These are phyloP conservation scores for Halophytophthora batemanensis DNA, from an alignment of 352 stramenopile genomes.

Conservation along the genomic window DNA sequence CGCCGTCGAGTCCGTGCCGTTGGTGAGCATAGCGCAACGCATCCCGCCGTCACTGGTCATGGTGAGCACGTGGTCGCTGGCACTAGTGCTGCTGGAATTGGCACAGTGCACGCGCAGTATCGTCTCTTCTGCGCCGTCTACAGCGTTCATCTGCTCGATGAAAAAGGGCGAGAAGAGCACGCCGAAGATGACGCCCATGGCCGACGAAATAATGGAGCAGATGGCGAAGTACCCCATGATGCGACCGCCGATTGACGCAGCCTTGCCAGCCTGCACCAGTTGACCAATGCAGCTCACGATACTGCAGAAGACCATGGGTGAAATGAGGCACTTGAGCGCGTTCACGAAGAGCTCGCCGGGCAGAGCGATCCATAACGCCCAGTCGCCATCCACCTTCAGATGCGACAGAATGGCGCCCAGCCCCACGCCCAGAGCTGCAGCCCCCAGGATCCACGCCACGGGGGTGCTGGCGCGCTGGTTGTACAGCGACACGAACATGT, in stretches of 20 bases:
- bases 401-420: constrained; percentile 42
- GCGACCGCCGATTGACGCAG: constrained; percentile 42
- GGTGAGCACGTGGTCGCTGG: constrained; percentile 43
- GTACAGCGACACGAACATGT: constrained; percentile 45
- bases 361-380: constrained; percentile 46
- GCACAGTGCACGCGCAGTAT: constrained; percentile 40
- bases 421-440: constrained; percentile 40
- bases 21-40: constrained; percentile 28
- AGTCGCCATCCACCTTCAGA: constrained; percentile 21
- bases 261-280: constrained; percentile 49
- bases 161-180: constrained; percentile 27
- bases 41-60: constrained; percentile 29
- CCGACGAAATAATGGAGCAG: constrained; percentile 45
- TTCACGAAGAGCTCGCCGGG: constrained; percentile 62
- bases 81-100: constrained; percentile 2
- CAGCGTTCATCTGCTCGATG: constrained; percentile 35
- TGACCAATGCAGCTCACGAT: constrained; percentile 59
- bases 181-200: constrained; percentile 38
- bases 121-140: constrained; percentile 11
- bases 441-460: constrained; percentile 34
- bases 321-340: constrained; percentile 57
- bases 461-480: constrained; percentile 36
- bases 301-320: constrained; percentile 69
- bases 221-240: constrained; percentile 46
- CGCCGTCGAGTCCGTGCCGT: constrained; percentile 16